Base-by-base conservation (phyloP, 208 protist species). In the Naegleria lovaniensis region DNA sequence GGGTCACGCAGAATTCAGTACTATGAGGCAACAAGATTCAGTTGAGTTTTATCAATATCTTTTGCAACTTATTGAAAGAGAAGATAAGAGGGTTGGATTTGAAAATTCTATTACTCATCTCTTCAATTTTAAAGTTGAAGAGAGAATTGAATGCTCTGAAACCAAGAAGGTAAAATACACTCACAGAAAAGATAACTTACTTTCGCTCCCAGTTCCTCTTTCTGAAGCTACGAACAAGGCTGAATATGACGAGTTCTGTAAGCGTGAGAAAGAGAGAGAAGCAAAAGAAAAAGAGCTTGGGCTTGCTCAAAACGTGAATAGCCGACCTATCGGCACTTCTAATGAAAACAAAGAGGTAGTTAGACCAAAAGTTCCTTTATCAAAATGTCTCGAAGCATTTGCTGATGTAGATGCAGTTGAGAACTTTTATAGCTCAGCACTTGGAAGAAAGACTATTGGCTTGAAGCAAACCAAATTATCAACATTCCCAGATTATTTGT, bases 1-100 rank as follows among this genome's bases (percentile, higher is more conserved):
- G 39, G 93, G 93, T 40, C 98, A 99, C 93, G 92, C 96, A n/a
- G 98, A 99, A 90, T 99, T 99, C 89, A 96, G 94, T 59, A 98
- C 96, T 0, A 95, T 94, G 36, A 87, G 93, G 38, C 98, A 99
- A 94, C 98, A 90, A 67, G 98, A 99, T 92, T 97, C 98, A 0
- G 92, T 97, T 36, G 97, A 99, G 92, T 99, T 98, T 92, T 94
- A 98, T 55, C 94, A 97, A 86, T 97, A 98, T 93, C 90, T 99
- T 0, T 79, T 98, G 4, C 93, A 96, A 67, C 92, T 96, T 90
- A 95, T 98, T 91, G 92, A 93, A 36, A 95, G 96, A 55, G 90
- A 95, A 89, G 94, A 97, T 90, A 93, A 92, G 38, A 90, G 79
- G 9, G 89, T 91, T 84, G 85, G 90, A 13, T 83, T 11, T n/a